Conservation (phyloP, 345 rosid genomes). For the Aquilaria sinensis region DNA sequence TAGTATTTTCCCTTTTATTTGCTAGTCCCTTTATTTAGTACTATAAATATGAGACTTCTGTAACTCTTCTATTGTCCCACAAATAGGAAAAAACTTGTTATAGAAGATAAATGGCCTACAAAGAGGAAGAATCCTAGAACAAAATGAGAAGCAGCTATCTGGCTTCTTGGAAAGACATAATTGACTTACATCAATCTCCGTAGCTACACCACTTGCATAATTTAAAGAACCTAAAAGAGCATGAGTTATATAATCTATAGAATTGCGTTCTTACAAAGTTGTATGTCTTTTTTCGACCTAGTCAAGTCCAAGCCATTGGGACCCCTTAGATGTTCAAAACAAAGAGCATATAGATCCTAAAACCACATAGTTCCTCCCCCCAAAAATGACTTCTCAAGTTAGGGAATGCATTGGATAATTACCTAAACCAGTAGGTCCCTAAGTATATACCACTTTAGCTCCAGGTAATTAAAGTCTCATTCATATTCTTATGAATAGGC, state of each 20-base stretch:
- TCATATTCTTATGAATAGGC: too few species aligned
- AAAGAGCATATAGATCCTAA: constrained; percentile 12
- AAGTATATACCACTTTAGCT: constrained; percentile 2
- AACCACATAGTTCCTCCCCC: constrained; percentile 13
- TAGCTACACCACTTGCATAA: background rate
- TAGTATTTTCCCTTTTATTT: too few species aligned
- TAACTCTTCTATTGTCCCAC: too few species aligned
- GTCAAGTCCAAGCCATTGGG: constrained; percentile 17
- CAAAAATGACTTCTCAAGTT: constrained; percentile 15
- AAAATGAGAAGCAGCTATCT: background rate
- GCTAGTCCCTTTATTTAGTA: too few species aligned
- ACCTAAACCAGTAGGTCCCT: constrained; percentile 7
- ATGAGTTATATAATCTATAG: background rate
- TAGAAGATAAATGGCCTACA: too few species aligned
- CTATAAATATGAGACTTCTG: too few species aligned
- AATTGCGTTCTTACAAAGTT: constrained; percentile 9
- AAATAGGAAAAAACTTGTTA: too few species aligned
- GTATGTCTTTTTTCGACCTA: constrained; percentile 13
- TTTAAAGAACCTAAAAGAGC: background rate
- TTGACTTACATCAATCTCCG: background rate
- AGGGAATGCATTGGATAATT: constrained; percentile 16
- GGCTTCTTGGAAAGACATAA: background rate
- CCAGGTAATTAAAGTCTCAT: background rate
- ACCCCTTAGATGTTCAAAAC: constrained; percentile 14
- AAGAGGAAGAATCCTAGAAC: background rate